Evolutionary conservation across 768 basidiomycete species (phyloP).

Genomic region (Pholiota microspora): DNA sequence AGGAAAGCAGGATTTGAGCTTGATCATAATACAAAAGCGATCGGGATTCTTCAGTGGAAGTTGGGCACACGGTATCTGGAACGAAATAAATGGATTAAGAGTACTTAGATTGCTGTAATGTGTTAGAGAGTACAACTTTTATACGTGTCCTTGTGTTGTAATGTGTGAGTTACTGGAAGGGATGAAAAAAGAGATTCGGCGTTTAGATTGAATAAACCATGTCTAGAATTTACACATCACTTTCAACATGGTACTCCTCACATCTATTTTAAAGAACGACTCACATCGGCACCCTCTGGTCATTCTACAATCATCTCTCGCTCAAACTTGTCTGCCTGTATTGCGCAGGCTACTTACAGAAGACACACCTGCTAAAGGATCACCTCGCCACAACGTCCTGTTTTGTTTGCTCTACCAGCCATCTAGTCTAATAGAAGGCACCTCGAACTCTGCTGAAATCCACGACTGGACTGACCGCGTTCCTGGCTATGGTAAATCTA

Average conservation of each 20-base stretch:
- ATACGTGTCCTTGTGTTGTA: conserved; percentile 1
- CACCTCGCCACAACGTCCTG: conserved; percentile 28
- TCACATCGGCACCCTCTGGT: conserved; percentile 40
- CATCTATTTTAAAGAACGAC: conserved; percentile 20
- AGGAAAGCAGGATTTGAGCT: conserved; percentile 47
- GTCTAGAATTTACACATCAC: conserved; percentile 8
- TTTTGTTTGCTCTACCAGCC: conserved; percentile 61
- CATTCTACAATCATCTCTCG: conserved; percentile 56
- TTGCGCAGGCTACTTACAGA: conserved; percentile 43
- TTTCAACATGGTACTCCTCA: conserved; percentile 22
- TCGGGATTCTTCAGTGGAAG: conserved; percentile 64
- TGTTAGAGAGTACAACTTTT: neutral
- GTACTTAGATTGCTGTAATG: conserved; percentile 3
- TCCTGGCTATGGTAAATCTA: conserved; percentile 25
- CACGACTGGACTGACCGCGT: conserved; percentile 28
- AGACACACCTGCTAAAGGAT: conserved; percentile 10
- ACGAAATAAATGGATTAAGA: conserved; percentile 44
- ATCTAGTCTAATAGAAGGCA: conserved; percentile 33
- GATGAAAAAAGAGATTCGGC: conserved; percentile 2
- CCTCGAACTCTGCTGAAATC: conserved; percentile 31
- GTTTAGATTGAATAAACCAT: conserved; percentile 12
- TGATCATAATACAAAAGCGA: conserved; percentile 37
- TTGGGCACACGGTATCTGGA: conserved; percentile 40
- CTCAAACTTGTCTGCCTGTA: conserved; percentile 57
- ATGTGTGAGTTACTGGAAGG: neutral